Percentiles rank a stretch among this genome's conserved stretches.
Evolutionary conservation across 345 rosid species (phyloP).

Genomic region (Nasturtium officinale): DNA sequence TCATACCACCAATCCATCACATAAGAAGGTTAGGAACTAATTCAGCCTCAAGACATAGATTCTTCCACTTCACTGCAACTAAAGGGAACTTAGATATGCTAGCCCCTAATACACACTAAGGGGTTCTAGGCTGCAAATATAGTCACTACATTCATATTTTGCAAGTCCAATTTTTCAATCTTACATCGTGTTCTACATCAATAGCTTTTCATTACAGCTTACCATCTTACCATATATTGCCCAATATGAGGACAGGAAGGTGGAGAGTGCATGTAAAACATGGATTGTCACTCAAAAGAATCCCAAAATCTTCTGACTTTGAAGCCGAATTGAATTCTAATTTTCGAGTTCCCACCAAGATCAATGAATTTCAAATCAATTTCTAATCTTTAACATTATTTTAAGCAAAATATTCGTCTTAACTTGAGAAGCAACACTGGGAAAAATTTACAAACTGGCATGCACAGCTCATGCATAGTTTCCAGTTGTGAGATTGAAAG

Average conservation of each 20-base stretch:
- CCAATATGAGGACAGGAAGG: slow-evolving; percentile 17
- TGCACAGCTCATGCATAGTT: slow-evolving; percentile 5
- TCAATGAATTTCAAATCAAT: background rate
- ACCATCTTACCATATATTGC: slow-evolving; percentile 9
- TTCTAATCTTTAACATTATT: background rate
- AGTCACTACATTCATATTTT: background rate
- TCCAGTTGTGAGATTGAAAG: background rate
- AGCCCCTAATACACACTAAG: background rate
- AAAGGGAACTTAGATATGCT: slow-evolving; percentile 3
- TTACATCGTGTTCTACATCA: background rate
- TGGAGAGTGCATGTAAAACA: background rate
- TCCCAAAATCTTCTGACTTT: background rate
- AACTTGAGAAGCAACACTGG: slow-evolving; percentile 21
- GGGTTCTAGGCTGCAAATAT: background rate
- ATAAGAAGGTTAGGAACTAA: slow-evolving; percentile 2
- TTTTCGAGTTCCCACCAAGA: background rate
- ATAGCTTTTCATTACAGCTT: slow-evolving; percentile 19
- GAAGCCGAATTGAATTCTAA: background rate
- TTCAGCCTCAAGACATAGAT: slow-evolving; percentile 8
- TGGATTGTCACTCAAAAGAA: slow-evolving; percentile 4
- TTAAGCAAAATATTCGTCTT: background rate
- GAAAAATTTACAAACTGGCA: background rate
- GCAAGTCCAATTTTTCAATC: slow-evolving; percentile 19
- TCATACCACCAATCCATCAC: slow-evolving; percentile 2
- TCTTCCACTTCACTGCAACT: slow-evolving; percentile 19